These are phyloP conservation scores for Dendrobium chrysotoxum DNA, from an alignment of 106 monocot genomes.

Conservation along the genomic window DNA sequence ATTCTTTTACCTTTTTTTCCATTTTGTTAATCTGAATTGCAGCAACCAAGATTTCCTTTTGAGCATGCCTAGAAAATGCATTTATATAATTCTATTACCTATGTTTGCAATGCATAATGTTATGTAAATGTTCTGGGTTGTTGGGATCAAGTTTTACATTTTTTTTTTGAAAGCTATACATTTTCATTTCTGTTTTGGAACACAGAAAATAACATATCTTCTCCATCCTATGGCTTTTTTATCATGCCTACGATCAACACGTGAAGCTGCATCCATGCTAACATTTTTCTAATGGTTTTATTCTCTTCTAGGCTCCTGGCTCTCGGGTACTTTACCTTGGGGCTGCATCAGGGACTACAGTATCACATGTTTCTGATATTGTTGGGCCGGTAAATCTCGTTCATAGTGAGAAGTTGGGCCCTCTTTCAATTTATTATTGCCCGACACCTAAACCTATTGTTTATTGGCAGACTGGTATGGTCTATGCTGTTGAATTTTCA, in stretches of 20 bases:
- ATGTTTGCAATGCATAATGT: background rate
- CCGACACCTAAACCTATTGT: background rate
- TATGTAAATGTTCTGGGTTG: background rate
- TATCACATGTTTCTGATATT: conserved; percentile 97
- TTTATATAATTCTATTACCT: too few species aligned
- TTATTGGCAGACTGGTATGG: conserved; percentile 61
- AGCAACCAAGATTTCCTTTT: background rate
- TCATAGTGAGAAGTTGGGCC: background rate
- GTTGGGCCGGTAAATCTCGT: conserved; percentile 79
- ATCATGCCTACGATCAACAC: background rate
- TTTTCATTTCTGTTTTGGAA: background rate
- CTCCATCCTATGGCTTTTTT: background rate
- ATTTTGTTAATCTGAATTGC: background rate
- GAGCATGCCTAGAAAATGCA: too few species aligned
- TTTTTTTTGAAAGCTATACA: background rate
- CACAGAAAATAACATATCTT: background rate
- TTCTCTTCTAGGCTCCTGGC: conserved; percentile 52
- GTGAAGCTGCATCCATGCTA: background rate
- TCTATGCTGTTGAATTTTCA: conserved; percentile 97
- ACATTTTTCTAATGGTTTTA: background rate
- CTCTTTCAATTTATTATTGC: background rate
- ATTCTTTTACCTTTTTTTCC: background rate
- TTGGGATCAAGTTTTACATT: background rate
- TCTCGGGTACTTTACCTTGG: conserved; percentile 81
- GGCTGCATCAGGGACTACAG: conserved; percentile 93